These are phyloP conservation scores for Peronospora destructor DNA, from an alignment of 352 stramenopile species.

Conservation along the genomic window DNA sequence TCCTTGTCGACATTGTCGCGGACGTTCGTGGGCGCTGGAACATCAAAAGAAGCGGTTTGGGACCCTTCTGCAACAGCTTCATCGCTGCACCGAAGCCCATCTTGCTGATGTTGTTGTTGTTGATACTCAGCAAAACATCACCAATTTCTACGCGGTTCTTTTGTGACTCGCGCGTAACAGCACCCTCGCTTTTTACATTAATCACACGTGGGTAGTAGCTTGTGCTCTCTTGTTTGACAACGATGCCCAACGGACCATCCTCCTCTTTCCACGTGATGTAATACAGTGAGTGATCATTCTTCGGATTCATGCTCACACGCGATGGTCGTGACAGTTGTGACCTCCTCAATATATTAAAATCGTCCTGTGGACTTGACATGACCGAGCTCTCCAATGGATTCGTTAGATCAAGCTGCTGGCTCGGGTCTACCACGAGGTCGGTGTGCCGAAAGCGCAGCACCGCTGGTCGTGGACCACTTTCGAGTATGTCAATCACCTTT, in stretches of 20 bases:
- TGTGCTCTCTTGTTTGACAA: conserved; percentile 82
- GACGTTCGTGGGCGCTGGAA: conserved; percentile 66
- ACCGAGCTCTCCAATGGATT: conserved; percentile 19
- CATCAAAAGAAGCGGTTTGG: conserved; percentile 82
- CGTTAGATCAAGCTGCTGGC: conserved; percentile 24
- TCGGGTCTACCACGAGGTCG: conserved; percentile 52
- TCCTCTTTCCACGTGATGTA: conserved; percentile 88
- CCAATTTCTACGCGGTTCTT: conserved; percentile 80
- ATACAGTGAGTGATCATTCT: conserved; percentile 80
- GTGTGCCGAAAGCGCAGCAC: conserved; percentile 82
- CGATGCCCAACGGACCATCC: conserved; percentile 76
- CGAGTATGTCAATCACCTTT: conserved; percentile 82
- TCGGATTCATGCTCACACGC: conserved; percentile 73
- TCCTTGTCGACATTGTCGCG: conserved; percentile 26
- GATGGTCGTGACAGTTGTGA: conserved; percentile 61
- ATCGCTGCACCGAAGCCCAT: conserved; percentile 84
- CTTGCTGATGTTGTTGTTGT: conserved; percentile 89
- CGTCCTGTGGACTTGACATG: conserved; percentile 63
- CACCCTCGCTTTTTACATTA: conserved; percentile 84
- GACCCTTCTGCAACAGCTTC: conserved; percentile 79
- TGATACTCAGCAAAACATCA: conserved; percentile 80
- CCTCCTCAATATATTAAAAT: conserved; percentile 54
- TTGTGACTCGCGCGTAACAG: conserved; percentile 70
- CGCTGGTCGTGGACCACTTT: conserved; percentile 66
- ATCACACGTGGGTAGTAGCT: conserved; percentile 85